phyloP scores from a whole-genome alignment of 768 basidiomycete species.

The Termitomyces sp. region DNA sequence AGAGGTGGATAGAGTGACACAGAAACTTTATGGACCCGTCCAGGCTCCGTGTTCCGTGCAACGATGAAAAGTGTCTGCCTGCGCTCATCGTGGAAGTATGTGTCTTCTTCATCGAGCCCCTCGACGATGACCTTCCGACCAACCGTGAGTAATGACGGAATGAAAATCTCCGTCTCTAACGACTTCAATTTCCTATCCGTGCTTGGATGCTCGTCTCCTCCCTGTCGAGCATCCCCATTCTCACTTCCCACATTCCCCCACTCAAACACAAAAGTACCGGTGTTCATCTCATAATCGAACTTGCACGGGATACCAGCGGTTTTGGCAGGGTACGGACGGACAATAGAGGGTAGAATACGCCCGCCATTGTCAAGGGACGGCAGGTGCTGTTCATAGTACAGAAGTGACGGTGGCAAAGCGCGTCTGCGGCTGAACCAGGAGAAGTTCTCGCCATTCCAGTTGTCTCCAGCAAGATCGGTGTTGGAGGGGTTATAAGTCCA shows the following conservation, averaged over 20 bases:
- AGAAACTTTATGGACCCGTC: slow-evolving; percentile 41
- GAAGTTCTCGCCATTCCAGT: slow-evolving; percentile 98
- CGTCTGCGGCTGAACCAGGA: slow-evolving; percentile 80
- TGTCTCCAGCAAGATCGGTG: slow-evolving; percentile 70
- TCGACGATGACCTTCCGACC: slow-evolving; percentile 53
- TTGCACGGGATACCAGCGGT: slow-evolving; percentile 77
- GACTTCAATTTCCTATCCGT: slow-evolving; percentile 19
- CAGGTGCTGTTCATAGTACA: slow-evolving; percentile 55
- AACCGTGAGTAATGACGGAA: slow-evolving; percentile 59
- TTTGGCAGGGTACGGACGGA: slow-evolving; percentile 90
- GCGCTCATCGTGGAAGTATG: slow-evolving; percentile 53
- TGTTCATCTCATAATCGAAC: slow-evolving; percentile 76
- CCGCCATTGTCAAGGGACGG: slow-evolving; percentile 80
- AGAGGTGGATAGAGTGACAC: slow-evolving; percentile 56
- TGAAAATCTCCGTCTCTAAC: slow-evolving; percentile 79
- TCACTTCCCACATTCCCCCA: slow-evolving; percentile 45
- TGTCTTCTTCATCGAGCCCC: slow-evolving; percentile 48
- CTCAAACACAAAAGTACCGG: slow-evolving; percentile 57
- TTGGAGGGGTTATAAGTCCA: slow-evolving; percentile 97
- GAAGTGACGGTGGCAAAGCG: slow-evolving; percentile 47
- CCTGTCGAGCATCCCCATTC: not conserved
- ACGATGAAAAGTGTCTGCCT: slow-evolving; percentile 76
- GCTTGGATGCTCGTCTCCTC: not conserved
- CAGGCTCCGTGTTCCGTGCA: slow-evolving; percentile 34
- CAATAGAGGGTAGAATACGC: slow-evolving; percentile 70